These are phyloP conservation scores for Meira miltonrushii DNA, from an alignment of 1,284 basidiomycete species.

Conservation along the genomic window DNA sequence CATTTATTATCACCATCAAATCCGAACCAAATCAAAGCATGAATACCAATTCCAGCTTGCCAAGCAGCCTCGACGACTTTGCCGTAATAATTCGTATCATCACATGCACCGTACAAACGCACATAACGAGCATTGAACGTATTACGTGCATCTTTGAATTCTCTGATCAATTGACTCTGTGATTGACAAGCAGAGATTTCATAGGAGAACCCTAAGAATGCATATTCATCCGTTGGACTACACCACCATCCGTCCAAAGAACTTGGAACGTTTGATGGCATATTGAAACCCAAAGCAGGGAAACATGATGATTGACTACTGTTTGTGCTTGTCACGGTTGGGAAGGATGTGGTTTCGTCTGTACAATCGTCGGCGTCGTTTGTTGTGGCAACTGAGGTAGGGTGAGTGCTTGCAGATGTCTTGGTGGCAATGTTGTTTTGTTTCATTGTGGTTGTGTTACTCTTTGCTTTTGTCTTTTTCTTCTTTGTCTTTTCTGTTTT, in stretches of 20 bases:
- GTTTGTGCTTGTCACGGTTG: not conserved
- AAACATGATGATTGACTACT: constrained; percentile 14
- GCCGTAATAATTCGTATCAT: constrained; percentile 56
- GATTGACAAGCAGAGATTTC: constrained; percentile 13
- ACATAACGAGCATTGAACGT: constrained; percentile 66
- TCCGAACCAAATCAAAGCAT: constrained; percentile 64
- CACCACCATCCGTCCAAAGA: constrained; percentile 24
- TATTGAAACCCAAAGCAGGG: constrained; percentile 21
- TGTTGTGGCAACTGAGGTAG: not conserved
- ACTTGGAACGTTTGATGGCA: constrained; percentile 16
- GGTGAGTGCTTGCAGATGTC: not conserved
- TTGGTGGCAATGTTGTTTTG: not conserved
- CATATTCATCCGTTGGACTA: constrained; percentile 17
- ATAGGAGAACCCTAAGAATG: constrained; percentile 18
- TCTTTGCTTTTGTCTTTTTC: no score
- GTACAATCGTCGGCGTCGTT: not conserved
- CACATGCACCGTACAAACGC: constrained; percentile 66
- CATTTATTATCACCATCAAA: constrained; percentile 62
- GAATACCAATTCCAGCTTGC: constrained; percentile 63
- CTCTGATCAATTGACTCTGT: constrained; percentile 57
- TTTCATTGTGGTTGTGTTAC: no score
- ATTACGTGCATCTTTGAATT: constrained; percentile 63
- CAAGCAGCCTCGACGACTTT: constrained; percentile 69
- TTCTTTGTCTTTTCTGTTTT: no score
- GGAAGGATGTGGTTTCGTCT: not conserved